Evolutionary conservation across 2,329 filamentous ascomycete genomes (phyloP).

Genomic region (Niveomyces coronatus): DNA sequence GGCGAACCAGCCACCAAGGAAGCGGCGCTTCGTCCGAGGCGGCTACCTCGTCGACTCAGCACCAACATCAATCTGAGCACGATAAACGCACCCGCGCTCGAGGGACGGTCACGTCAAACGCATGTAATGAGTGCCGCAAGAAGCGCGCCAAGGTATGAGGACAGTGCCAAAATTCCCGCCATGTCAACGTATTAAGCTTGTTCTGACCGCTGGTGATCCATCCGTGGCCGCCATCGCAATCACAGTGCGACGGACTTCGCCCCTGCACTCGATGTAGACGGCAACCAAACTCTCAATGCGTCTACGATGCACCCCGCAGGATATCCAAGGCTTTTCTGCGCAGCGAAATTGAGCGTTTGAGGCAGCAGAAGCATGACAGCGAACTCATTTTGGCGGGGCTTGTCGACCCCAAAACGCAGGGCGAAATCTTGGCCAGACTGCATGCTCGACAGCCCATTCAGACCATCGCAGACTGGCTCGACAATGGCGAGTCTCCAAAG

Average conservation of each 20-base stretch:
- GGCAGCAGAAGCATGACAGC: slow-evolving; percentile 41
- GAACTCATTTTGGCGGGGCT: slow-evolving; percentile 48
- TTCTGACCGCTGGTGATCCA: neutral
- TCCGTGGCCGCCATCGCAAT: neutral
- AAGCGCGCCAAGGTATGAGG: slow-evolving; percentile 51
- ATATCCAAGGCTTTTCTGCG: slow-evolving; percentile 54
- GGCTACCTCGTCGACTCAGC: slow-evolving; percentile 28
- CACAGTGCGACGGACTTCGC: slow-evolving; percentile 47
- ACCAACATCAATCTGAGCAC: too few relatives aligned
- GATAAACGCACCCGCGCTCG: too few relatives aligned
- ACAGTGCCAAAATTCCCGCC: neutral
- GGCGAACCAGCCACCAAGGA: slow-evolving; percentile 1
- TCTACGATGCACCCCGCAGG: slow-evolving; percentile 52
- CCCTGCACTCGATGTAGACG: slow-evolving; percentile 45
- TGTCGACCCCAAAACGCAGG: slow-evolving; percentile 37
- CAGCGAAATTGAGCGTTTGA: slow-evolving; percentile 47
- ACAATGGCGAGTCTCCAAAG: too few relatives aligned
- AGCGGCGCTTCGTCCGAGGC: slow-evolving; percentile 8
- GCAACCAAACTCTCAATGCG: slow-evolving; percentile 45
- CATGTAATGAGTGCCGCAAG: slow-evolving; percentile 51
- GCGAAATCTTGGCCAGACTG: slow-evolving; percentile 43
- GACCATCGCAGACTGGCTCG: slow-evolving; percentile 45
- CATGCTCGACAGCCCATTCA: slow-evolving; percentile 45
- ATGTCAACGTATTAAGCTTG: too few relatives aligned
- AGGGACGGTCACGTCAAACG: slow-evolving; percentile 48